These are phyloP conservation scores for Scleromitrula shiraiana DNA, from an alignment of 2,329 filamentous ascomycete species.

Conservation along the genomic window DNA sequence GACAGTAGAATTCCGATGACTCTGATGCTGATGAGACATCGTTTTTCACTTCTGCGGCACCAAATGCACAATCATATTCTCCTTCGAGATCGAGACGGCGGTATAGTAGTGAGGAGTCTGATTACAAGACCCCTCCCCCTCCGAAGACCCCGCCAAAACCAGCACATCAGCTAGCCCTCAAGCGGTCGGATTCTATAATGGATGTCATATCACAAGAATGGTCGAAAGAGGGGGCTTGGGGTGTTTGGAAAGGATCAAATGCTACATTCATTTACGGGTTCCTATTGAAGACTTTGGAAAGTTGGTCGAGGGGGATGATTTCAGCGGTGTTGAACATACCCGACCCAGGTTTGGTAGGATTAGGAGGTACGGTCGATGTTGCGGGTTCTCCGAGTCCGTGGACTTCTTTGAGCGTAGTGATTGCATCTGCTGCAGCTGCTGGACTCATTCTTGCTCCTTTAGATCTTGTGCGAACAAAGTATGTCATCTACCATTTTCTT, in stretches of 20 bases:
- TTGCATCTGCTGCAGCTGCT: conserved; percentile 58
- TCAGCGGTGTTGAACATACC: conserved; percentile 85
- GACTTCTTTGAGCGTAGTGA: conserved; percentile 68
- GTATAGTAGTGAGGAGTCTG: conserved; percentile 15
- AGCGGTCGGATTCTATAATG: conserved; percentile 70
- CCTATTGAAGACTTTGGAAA: conserved; percentile 78
- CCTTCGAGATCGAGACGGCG: conserved; percentile 28
- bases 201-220: conserved; percentile 84
- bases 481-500: conserved; percentile 7
- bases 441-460: conserved; percentile 78
- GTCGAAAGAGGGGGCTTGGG: conserved; percentile 81
- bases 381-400: conserved; percentile 78
- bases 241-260: conserved; percentile 92
- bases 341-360: conserved; percentile 59
- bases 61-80: conserved; percentile 34
- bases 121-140: conserved; percentile 18
- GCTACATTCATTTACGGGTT: conserved; percentile 87
- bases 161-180: conserved; percentile 60
- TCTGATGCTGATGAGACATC: conserved; percentile 70
- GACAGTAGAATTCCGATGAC: conserved; percentile 45
- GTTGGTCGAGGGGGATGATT: conserved; percentile 85
- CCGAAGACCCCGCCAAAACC: conserved; percentile 31
- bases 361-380: conserved; percentile 43
- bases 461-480: conserved; percentile 77
- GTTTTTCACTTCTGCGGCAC: conserved; percentile 67